These are phyloP conservation scores for Phytophthora uliginosa DNA, from an alignment of 352 stramenopile genomes.

Conservation along the genomic window DNA sequence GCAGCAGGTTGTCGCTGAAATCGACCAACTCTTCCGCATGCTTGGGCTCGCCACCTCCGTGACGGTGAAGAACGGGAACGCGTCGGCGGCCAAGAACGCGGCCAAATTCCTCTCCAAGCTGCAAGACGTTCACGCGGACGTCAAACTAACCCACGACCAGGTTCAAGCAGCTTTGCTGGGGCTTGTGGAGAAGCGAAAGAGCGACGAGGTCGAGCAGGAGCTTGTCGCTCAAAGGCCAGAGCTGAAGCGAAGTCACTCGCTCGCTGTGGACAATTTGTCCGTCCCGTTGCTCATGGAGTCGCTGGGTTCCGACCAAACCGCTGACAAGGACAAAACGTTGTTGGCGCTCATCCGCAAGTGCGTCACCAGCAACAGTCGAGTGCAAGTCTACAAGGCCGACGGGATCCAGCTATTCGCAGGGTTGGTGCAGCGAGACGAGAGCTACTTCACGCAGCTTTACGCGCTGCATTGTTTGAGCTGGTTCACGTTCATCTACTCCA, in stretches of 20 bases:
- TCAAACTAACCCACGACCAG: slow-evolving; percentile 34
- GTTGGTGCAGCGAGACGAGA: slow-evolving; percentile 19
- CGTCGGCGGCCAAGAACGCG: slow-evolving; percentile 21
- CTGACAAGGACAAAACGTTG: slow-evolving; percentile 26
- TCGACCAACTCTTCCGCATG: slow-evolving; percentile 50
- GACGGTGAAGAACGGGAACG: slow-evolving; percentile 28
- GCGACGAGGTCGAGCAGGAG: slow-evolving; percentile 20
- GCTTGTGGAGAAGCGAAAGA: slow-evolving; percentile 29
- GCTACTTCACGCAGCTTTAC: slow-evolving; percentile 31
- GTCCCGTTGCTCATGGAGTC: slow-evolving; percentile 27
- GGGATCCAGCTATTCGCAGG: slow-evolving; percentile 25
- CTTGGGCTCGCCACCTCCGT: slow-evolving; percentile 39
- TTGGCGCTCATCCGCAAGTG: slow-evolving; percentile 31
- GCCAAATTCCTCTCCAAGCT: slow-evolving; percentile 35
- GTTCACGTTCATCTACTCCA: slow-evolving; percentile 40
- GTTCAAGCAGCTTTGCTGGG: slow-evolving; percentile 23
- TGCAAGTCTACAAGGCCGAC: slow-evolving; percentile 36
- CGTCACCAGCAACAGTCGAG: slow-evolving; percentile 26
- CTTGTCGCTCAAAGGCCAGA: slow-evolving; percentile 21
- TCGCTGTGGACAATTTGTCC: slow-evolving; percentile 23
- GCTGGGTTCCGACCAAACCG: neutral
- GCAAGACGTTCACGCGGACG: slow-evolving; percentile 25
- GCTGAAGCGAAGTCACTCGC: slow-evolving; percentile 11
- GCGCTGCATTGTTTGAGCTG: slow-evolving; percentile 38
- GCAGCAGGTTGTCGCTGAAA: slow-evolving; percentile 33